phyloP scores from a whole-genome alignment of 2,329 filamentous ascomycete genomes.

The Neofusicoccum parvum region DNA sequence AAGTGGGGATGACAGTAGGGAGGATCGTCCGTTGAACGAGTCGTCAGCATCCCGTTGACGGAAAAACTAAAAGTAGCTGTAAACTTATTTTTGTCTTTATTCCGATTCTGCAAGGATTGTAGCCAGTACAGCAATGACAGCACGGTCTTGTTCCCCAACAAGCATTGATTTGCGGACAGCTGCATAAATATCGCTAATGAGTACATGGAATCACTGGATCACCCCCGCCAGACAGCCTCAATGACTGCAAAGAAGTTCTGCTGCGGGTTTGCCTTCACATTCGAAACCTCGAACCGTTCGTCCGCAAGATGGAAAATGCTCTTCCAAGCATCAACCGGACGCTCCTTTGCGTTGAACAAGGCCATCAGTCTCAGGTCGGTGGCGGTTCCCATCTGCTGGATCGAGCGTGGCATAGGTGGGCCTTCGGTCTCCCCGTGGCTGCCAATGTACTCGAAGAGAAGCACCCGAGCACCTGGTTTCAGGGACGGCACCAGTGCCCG shows the following conservation, averaged over 20 bases:
- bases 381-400: constrained; percentile 27
- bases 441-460: constrained; percentile 43
- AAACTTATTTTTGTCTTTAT: too few species aligned
- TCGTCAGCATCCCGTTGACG: too few species aligned
- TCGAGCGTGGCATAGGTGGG: too few species aligned
- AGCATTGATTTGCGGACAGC: too few species aligned
- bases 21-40: too few species aligned
- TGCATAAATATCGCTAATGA: too few species aligned
- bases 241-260: constrained; percentile 31
- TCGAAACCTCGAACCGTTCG: constrained; percentile 46
- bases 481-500: constrained; percentile 48
- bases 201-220: not conserved
- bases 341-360: constrained; percentile 53
- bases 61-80: too few species aligned
- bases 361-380: constrained; percentile 57
- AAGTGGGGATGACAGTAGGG: too few species aligned
- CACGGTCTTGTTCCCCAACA: too few species aligned
- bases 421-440: constrained; percentile 23
- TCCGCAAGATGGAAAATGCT: constrained; percentile 50
- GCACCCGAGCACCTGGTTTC: constrained; percentile 56
- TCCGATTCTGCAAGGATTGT: too few species aligned
- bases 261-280: constrained; percentile 24
- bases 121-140: too few species aligned
- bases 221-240: constrained; percentile 32
- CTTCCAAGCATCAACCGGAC: constrained; percentile 50